Percentiles rank a stretch among this genome's conserved stretches.
Evolutionary conservation across 164 flowering plant species (phyloP).

Genomic region (Echeveria elegans): DNA sequence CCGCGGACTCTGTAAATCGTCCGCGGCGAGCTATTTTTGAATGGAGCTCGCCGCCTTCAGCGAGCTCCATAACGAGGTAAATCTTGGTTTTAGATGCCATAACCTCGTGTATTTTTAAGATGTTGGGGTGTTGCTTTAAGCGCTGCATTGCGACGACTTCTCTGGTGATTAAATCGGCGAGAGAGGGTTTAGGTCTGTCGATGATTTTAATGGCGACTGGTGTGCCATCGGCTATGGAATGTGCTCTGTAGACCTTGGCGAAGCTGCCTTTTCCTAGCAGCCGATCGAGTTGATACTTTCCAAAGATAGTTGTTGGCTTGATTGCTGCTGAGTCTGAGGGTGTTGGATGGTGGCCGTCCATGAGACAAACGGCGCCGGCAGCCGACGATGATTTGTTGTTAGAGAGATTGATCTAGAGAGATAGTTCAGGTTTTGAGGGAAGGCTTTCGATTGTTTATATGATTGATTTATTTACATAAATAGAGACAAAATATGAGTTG

Average conservation of each 20-base stretch:
- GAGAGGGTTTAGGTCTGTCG: conserved; percentile 27
- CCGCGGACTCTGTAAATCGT: conserved; percentile 32
- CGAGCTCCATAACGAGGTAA: conserved; percentile 65
- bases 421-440: not conserved
- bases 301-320: conserved; percentile 20
- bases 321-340: not conserved
- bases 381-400: too few species aligned
- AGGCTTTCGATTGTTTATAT: not conserved
- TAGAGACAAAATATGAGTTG: not conserved
- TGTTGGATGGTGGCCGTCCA: not conserved
- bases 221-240: conserved; percentile 21
- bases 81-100: conserved; percentile 66
- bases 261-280: conserved; percentile 66
- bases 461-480: not conserved
- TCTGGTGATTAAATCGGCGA: conserved; percentile 33
- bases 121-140: conserved; percentile 48
- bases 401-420: not conserved
- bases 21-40: conserved; percentile 33
- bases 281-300: conserved; percentile 46
- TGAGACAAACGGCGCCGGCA: not conserved
- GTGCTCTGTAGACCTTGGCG: conserved; percentile 59
- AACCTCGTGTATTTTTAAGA: conserved; percentile 59
- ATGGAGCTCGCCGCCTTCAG: conserved; percentile 57
- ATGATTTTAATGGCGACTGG: conserved; percentile 54
- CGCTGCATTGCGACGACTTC: conserved; percentile 66